These are phyloP conservation scores for Limonium bicolor DNA, from an alignment of 148 eudicot species.

Conservation along the genomic window DNA sequence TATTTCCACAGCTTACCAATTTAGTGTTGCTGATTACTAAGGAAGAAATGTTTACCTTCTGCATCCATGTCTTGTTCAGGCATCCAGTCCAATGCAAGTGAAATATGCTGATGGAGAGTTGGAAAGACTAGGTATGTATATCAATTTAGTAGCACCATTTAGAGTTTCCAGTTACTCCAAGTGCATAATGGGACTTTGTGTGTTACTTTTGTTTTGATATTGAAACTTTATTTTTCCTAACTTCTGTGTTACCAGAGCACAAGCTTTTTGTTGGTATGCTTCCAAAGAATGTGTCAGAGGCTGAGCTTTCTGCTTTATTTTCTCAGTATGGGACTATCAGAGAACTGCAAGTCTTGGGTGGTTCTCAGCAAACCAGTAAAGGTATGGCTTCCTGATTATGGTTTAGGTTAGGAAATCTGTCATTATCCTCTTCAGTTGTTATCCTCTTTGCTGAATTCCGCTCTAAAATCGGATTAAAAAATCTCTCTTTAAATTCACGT, in stretches of 20 bases:
- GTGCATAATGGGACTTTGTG: neutral
- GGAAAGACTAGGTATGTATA: conserved; percentile 82
- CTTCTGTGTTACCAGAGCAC: conserved; percentile 49
- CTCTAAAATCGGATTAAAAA: too few species aligned
- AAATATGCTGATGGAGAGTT: conserved; percentile 99
- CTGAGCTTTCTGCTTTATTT: conserved; percentile 77
- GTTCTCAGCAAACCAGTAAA: conserved; percentile 93
- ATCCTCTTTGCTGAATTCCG: too few species aligned
- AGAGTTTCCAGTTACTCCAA: neutral
- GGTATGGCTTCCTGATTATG: conserved; percentile 22
- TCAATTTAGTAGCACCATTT: conserved; percentile 6
- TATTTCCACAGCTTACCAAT: too few species aligned
- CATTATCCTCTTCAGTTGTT: too few species aligned
- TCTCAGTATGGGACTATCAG: conserved; percentile 74
- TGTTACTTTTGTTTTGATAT: neutral
- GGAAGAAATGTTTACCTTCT: neutral
- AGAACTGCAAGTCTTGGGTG: conserved; percentile 86
- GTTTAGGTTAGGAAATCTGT: neutral
- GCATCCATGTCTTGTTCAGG: conserved; percentile 27
- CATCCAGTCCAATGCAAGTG: conserved; percentile 98
- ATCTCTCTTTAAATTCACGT: too few species aligned
- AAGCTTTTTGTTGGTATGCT: conserved; percentile 98
- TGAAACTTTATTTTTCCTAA: conserved; percentile 1
- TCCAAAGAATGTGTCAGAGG: conserved; percentile 85
- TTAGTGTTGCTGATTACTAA: too few species aligned